These are phyloP conservation scores for Crotalaria pallida DNA, from an alignment of 306 rosid genomes.

Conservation along the genomic window DNA sequence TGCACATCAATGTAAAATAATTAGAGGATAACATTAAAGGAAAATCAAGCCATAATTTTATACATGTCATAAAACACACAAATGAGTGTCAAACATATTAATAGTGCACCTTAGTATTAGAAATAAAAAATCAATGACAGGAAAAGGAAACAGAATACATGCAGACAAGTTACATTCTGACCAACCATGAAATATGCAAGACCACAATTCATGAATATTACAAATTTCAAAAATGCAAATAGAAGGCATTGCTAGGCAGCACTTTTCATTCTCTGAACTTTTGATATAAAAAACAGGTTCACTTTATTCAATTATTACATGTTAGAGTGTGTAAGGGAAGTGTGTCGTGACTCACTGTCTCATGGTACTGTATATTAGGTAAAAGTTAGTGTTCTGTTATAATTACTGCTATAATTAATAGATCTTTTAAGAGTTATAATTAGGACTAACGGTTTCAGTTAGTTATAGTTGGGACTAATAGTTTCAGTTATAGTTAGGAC, in stretches of 20 bases:
- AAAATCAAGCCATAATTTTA: neutral
- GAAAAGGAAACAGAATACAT: slow-evolving; percentile 7
- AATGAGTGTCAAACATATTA: neutral
- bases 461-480: too few relatives aligned
- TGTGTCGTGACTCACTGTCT: neutral
- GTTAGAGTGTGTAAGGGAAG: neutral
- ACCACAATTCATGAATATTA: neutral
- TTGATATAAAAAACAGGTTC: neutral
- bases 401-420: too few relatives aligned
- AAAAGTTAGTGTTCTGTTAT: neutral
- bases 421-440: too few relatives aligned
- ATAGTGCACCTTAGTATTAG: neutral
- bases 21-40: neutral
- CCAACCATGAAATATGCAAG: neutral
- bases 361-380: neutral
- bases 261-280: neutral
- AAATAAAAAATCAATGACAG: neutral
- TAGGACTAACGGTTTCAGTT: neutral
- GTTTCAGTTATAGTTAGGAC: too few relatives aligned
- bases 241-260: neutral
- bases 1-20: neutral
- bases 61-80: neutral
- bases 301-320: neutral
- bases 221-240: slow-evolving; percentile 6
- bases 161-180: neutral